Percentiles rank a stretch among this genome's conserved stretches.
Evolutionary conservation across 2,329 filamentous ascomycete genomes (phyloP).

Genomic region (Bipolaris victoriae): DNA sequence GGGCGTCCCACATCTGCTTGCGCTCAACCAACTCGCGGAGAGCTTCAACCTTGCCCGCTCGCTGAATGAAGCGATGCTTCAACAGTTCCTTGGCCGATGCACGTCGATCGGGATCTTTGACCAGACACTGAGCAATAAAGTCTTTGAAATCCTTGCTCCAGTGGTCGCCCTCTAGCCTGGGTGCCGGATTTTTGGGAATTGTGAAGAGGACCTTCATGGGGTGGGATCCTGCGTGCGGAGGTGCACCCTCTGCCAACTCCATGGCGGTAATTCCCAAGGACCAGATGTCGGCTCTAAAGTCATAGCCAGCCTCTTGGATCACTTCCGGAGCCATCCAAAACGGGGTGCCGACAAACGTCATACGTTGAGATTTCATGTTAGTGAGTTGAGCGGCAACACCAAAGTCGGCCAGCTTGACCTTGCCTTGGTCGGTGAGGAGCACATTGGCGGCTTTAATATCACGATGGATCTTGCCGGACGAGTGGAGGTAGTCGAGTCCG

Average conservation of each 20-base stretch:
- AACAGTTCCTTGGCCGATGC: slow-evolving; percentile 86
- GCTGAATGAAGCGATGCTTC: slow-evolving; percentile 85
- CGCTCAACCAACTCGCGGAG: slow-evolving; percentile 86
- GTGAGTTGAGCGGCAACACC: slow-evolving; percentile 95
- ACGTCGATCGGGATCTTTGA: slow-evolving; percentile 86
- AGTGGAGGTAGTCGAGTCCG: slow-evolving; percentile 91
- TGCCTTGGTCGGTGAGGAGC: slow-evolving; percentile 86
- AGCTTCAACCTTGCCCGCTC: slow-evolving; percentile 84
- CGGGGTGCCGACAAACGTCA: slow-evolving; percentile 98
- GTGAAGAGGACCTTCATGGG: slow-evolving; percentile 98
- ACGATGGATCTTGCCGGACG: slow-evolving; percentile 92
- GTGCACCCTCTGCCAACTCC: slow-evolving; percentile 88
- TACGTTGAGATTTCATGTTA: slow-evolving; percentile 95
- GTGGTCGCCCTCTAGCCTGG: slow-evolving; percentile 76
- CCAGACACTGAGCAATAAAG: slow-evolving; percentile 86
- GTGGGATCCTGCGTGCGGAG: slow-evolving; percentile 92
- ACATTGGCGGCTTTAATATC: slow-evolving; percentile 98
- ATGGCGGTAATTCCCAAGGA: slow-evolving; percentile 93
- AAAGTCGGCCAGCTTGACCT: slow-evolving; percentile 96
- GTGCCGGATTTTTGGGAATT: slow-evolving; percentile 89
- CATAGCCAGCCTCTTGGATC: slow-evolving; percentile 96
- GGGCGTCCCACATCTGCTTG: slow-evolving; percentile 81
- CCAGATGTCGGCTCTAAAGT: slow-evolving; percentile 98
- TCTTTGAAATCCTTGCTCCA: slow-evolving; percentile 94
- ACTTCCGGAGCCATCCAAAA: slow-evolving; percentile 99